Conservation (phyloP, 495 filamentous ascomycete genomes). For the Penicillium waksmanii region DNA sequence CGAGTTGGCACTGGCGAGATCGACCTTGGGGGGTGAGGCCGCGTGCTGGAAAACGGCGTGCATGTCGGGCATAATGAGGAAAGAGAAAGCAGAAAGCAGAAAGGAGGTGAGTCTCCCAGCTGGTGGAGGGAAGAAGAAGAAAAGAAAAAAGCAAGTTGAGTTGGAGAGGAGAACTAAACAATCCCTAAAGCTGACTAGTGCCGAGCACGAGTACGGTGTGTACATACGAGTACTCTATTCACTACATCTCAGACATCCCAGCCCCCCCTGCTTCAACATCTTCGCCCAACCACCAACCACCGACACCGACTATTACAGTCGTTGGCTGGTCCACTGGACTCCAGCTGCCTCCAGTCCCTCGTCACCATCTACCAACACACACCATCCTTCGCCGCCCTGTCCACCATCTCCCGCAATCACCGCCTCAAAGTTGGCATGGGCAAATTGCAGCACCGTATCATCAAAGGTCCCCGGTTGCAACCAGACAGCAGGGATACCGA, state of each 20-base stretch:
- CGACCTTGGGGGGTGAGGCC: constrained; percentile 55
- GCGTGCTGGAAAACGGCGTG: constrained; percentile 56
- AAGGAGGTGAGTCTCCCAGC: not conserved
- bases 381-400: constrained; percentile 77
- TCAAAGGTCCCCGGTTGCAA: constrained; percentile 90
- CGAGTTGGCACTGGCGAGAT: constrained; percentile 57
- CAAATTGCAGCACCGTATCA: constrained; percentile 69
- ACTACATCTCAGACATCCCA: not conserved
- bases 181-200: not conserved
- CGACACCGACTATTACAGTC: constrained; percentile 33
- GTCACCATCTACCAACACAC: constrained; percentile 90
- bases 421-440: constrained; percentile 64
- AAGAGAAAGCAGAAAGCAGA: constrained; percentile 11
- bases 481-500: constrained; percentile 83
- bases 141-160: not conserved
- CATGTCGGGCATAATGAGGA: constrained; percentile 41
- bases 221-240: too few relatives aligned
- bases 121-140: not conserved
- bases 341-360: constrained; percentile 65
- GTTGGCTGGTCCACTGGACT: constrained; percentile 49
- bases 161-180: not conserved
- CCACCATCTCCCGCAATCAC: constrained; percentile 74
- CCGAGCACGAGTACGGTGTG: too few relatives aligned
- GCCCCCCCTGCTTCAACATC: not conserved
- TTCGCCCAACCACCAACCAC: not conserved